These are phyloP conservation scores for Cyberlindnera veronae DNA, from an alignment of 805 yeast species.

Conservation along the genomic window DNA sequence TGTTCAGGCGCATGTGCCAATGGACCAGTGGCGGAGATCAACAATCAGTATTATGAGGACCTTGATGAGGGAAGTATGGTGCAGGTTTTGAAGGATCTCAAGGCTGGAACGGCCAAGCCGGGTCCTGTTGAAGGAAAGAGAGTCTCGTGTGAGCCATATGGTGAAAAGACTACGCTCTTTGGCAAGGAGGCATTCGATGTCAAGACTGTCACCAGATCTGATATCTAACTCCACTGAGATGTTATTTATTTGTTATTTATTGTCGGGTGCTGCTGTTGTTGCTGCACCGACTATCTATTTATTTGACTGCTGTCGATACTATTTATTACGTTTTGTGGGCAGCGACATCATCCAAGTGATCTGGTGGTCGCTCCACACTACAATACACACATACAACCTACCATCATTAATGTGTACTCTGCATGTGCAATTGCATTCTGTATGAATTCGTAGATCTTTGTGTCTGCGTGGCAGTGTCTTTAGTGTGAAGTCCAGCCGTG, in stretches of 20 bases:
- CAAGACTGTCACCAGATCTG: conserved; percentile 66
- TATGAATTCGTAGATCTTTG: too few relatives aligned
- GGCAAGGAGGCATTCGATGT: conserved; percentile 65
- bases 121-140: conserved; percentile 69
- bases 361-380: too few relatives aligned
- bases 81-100: conserved; percentile 57
- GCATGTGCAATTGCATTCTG: too few relatives aligned
- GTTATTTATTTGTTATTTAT: background rate
- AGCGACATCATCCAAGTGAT: too few relatives aligned
- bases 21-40: conserved; percentile 84
- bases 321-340: too few relatives aligned
- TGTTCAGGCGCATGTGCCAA: conserved; percentile 91
- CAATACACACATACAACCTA: too few relatives aligned
- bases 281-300: conserved; percentile 5
- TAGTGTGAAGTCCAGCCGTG: too few relatives aligned
- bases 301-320: too few relatives aligned
- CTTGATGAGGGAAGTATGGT: conserved; percentile 65
- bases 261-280: background rate
- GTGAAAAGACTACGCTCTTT: conserved; percentile 62
- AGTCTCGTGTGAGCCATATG: conserved; percentile 71
- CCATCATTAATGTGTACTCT: too few relatives aligned
- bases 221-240: conserved; percentile 39
- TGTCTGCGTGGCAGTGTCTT: too few relatives aligned
- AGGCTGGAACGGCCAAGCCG: conserved; percentile 55
- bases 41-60: conserved; percentile 82